Evolutionary conservation across 257 asterid species (phyloP), one percentile per base, ranked within the genome.

Genomic region (Marsdenia floribunda): DNA sequence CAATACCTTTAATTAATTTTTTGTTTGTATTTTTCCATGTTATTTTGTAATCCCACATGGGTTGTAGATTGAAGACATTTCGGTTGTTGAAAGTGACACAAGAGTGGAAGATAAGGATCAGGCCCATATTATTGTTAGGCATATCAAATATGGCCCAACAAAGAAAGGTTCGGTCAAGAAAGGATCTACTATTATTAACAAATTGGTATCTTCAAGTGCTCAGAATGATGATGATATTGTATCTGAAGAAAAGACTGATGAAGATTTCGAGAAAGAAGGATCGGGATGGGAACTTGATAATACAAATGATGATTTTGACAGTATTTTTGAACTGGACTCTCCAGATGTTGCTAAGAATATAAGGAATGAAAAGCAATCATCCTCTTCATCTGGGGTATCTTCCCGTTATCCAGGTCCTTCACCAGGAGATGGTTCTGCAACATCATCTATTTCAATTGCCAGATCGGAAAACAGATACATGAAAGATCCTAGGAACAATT

Each of bases 71-170:
- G 86, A 86, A 83, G 99, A 90, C 75, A 75, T 87, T 78, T 87
- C 93, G 10, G 19, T 81, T 61, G 65, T 76, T 66, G 99, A 94
- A 86, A 75, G 87, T 82, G 85, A 75, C 42, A 88, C 88, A 19
- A 78, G 76, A 76, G 86, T 82, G 50, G 96, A 90, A 80, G 86
- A 84, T 64, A 84, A 87, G 68, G 81, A 77, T 76, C 90, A 88
- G 85, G 95, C 92, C 22, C 92, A 68, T 73, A 29, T 89, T 18
- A 77, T 94, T 54, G 84, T 87, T 44, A 85, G 99, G 84, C 99
- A 94, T 76, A 57, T 81, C 77, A 94, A 90, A 83, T 90, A 82
- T 68, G 97, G 99, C 14, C 88, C 88, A 53, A 22, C 80, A 44
- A 92, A 87, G 77, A 87, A 81, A 66, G 88, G 92, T 19, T 75